Base-by-base conservation (phyloP, 2,329 filamentous ascomycete species). In the Stagonosporopsis tanaceti region DNA sequence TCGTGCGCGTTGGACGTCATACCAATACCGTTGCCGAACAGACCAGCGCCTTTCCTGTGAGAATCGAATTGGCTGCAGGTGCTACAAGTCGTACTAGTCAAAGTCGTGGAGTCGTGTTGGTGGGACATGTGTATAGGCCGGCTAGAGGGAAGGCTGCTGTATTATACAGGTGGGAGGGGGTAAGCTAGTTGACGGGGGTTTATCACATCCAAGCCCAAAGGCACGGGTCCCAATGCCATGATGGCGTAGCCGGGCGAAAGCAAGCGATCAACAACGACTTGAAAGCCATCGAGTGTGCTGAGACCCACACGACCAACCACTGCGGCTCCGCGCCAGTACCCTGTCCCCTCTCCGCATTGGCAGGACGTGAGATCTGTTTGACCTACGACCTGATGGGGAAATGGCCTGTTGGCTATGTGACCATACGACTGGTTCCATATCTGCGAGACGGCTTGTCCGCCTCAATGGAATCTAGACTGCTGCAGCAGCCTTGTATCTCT, bases 221-320 rank as follows among this genome's bases (percentile, higher is more conserved):
- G 53, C 59, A 66, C 52, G 50, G 51, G 41, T 50, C 22, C 17
- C 47, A 57, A 45, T 59, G 59, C 54, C 46, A 63, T 57, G 50
- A 57, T 48, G 59, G 63, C 42, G 50, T 61, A 52, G 41, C 48
- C 66, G 66, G 66, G 68, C 66, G 57, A 67, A 66, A 59, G 67
- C 59, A 61, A 66, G 59, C 47, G 61, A 68, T 66, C 63, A 62
- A 50, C 56, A 60, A 48, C 28, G 30, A 47, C 34, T 37, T 50
- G 41, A 47, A 47, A 50, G 38, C 52, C 61, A 52, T 51, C 45
- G 47, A 37, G 47, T 42, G 53, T 38, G 46, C 48, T 55, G 48
- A 47, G 38, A 41, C 38, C 42, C 54, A 63, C 54, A 62, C 9
- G 53, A 50, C 59, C 60, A 63, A 68, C 63, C 61, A 60, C 63